Conservation (phyloP, 2,329 filamentous ascomycete species). For the Aspergillus terreus region DNA sequence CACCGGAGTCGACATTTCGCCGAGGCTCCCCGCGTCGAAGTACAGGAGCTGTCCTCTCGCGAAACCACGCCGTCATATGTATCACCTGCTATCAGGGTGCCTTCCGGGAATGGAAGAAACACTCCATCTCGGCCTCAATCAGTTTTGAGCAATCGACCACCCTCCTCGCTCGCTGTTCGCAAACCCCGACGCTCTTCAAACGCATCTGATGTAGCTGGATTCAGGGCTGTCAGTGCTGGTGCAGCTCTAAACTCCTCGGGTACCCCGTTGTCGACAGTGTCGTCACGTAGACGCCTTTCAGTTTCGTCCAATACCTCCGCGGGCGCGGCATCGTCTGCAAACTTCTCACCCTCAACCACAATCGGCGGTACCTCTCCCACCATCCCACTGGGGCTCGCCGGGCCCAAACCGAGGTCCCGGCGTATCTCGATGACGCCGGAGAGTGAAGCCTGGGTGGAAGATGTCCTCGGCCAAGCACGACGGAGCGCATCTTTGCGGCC, state of each 20-base stretch:
- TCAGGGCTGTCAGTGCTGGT: conserved; percentile 25
- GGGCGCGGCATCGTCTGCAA: conserved; percentile 24
- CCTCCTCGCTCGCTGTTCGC: conserved; percentile 37
- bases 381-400: conserved; percentile 44
- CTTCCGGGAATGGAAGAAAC: conserved; percentile 25
- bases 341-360: conserved; percentile 21
- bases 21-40: conserved; percentile 52
- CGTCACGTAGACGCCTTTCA: conserved; percentile 32
- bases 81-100: conserved; percentile 22
- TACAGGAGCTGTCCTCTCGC: conserved; percentile 46
- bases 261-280: conserved; percentile 26
- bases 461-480: conserved; percentile 43
- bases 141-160: conserved; percentile 32
- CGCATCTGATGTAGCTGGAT: conserved; percentile 26
- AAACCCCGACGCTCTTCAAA: conserved; percentile 37
- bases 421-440: conserved; percentile 41
- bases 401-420: conserved; percentile 39
- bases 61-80: conserved; percentile 24
- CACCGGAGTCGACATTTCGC: conserved; percentile 70
- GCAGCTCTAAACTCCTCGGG: conserved; percentile 25
- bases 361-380: conserved; percentile 19
- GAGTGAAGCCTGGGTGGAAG: conserved; percentile 47
- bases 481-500: conserved; percentile 33
- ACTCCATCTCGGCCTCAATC: conserved; percentile 37
- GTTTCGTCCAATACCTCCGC: conserved; percentile 37